phyloP scores from a whole-genome alignment of 495 filamentous ascomycete species.

The Venustampulla echinocandica region DNA sequence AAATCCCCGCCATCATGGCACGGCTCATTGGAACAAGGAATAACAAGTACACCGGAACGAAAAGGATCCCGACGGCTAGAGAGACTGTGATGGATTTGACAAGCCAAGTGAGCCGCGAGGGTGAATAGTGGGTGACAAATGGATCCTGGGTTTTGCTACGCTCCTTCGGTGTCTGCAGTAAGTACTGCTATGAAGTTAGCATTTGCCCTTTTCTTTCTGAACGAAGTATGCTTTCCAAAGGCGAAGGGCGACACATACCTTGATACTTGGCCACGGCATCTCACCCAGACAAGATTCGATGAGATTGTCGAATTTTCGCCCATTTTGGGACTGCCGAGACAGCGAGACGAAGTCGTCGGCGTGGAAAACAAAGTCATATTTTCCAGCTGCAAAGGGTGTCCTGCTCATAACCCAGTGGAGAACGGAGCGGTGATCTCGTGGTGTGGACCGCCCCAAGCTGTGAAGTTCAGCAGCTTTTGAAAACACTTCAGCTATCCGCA shows the following conservation, averaged over 20 bases:
- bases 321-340: neutral
- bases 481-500: neutral
- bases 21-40: constrained; percentile 4
- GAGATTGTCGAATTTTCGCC: neutral
- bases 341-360: constrained; percentile 3
- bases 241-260: neutral
- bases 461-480: neutral
- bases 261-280: neutral
- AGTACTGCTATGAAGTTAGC: neutral
- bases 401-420: constrained; percentile 1
- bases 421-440: neutral
- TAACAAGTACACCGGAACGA: constrained; percentile 8
- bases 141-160: constrained; percentile 2
- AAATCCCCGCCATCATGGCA: constrained; percentile 2
- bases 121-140: neutral
- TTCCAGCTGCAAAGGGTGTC: neutral
- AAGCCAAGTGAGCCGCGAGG: neutral
- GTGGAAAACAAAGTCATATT: constrained; percentile 12
- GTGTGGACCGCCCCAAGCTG: neutral
- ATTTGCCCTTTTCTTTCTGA: neutral
- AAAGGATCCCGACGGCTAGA: constrained; percentile 3
- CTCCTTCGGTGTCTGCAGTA: neutral
- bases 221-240: neutral
- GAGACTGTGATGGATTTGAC: neutral
- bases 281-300: constrained; percentile 2